phyloP scores from a whole-genome alignment of 169 alveolate species.

The Eimeria necatrix region DNA sequence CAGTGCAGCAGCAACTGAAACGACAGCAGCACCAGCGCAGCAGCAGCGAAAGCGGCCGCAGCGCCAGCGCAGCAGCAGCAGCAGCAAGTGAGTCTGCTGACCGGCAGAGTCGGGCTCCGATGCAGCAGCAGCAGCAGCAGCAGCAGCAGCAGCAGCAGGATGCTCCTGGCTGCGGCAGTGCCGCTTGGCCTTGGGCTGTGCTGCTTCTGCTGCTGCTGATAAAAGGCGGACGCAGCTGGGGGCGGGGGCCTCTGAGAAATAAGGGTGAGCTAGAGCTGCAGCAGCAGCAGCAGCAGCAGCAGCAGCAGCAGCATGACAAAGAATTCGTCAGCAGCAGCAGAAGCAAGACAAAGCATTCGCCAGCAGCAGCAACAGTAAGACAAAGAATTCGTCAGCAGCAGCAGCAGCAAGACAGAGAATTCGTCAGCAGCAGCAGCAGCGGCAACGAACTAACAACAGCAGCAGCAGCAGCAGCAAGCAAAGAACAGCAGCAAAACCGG shows the following conservation, averaged over 20 bases:
- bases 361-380: background rate
- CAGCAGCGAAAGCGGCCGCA: conserved; percentile 3
- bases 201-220: conserved; percentile 21
- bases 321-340: background rate
- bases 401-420: background rate
- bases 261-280: conserved; percentile 50
- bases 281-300: conserved; percentile 43
- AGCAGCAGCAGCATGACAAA: background rate
- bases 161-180: conserved; percentile 48
- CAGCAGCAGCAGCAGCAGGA: conserved; percentile 53
- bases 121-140: conserved; percentile 19
- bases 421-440: background rate
- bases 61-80: background rate
- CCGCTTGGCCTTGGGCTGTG: conserved; percentile 24
- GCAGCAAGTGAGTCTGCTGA: background rate
- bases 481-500: background rate
- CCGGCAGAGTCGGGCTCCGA: background rate
- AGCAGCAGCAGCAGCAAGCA: background rate
- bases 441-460: background rate
- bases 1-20: background rate
- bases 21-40: background rate
- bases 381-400: background rate
- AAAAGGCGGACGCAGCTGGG: conserved; percentile 69
- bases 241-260: conserved; percentile 75
- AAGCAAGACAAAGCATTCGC: background rate